These are phyloP conservation scores for Aspergillus coremiiformis DNA, from an alignment of 495 filamentous ascomycete species.

Conservation along the genomic window DNA sequence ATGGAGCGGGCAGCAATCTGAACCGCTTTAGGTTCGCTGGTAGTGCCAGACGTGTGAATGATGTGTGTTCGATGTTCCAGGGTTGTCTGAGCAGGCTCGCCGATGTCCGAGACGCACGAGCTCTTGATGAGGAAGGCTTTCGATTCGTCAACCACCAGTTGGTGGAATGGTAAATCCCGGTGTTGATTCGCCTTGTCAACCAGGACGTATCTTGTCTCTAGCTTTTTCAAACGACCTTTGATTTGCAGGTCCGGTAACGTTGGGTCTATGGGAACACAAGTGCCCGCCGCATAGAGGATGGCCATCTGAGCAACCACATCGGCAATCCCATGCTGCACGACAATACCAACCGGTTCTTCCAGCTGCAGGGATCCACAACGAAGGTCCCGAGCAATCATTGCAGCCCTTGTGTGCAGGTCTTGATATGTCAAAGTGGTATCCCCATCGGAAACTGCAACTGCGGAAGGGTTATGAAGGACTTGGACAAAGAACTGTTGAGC, in stretches of 20 bases:
- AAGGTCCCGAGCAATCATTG: not conserved
- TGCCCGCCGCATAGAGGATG: slow-evolving; percentile 17
- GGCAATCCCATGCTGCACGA: slow-evolving; percentile 14
- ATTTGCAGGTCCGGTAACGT: slow-evolving; percentile 12
- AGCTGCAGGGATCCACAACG: not conserved
- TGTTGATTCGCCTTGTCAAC: slow-evolving; percentile 4
- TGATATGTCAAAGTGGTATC: not conserved
- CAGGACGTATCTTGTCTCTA: slow-evolving; percentile 4
- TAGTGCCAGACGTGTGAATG: slow-evolving; percentile 22
- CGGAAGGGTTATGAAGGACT: not conserved
- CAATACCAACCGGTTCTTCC: slow-evolving; percentile 12
- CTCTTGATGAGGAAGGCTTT: not conserved
- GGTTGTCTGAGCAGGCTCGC: not conserved
- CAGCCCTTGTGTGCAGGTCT: slow-evolving; percentile 1
- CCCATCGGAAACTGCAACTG: not conserved
- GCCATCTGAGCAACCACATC: slow-evolving; percentile 17
- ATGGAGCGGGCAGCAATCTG: slow-evolving; percentile 15
- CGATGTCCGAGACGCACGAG: not conserved
- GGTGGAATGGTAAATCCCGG: slow-evolving; percentile 1
- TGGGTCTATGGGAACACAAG: slow-evolving; percentile 18
- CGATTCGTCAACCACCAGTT: not conserved
- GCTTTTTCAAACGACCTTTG: not conserved
- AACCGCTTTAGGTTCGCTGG: slow-evolving; percentile 20
- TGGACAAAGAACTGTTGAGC: not conserved
- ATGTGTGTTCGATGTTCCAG: slow-evolving; percentile 8